Base-by-base conservation (phyloP, 1,284 basidiomycete species). In the Fistulina hepatica region DNA sequence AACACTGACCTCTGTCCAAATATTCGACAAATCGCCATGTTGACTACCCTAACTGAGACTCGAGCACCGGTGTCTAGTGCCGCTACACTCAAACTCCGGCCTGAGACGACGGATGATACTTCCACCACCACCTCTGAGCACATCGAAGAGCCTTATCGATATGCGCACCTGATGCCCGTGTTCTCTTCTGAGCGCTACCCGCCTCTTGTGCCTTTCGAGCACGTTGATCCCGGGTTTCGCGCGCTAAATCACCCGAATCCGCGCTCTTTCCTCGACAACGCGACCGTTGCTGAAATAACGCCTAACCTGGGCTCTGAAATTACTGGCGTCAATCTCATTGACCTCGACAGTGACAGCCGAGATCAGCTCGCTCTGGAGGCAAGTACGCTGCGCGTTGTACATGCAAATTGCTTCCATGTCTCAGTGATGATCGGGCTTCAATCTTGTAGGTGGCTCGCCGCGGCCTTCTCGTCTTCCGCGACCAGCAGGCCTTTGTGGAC, bases 361-460 rank as follows among this genome's bases (percentile, higher is more conserved):
- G 83, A 86, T 53, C 77, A 92, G 53, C 63, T 92, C 21, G 86
- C 89, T 1, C 63, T 89, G 23, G n/a, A n/a, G n/a, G n/a, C n/a
- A n/a, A n/a, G n/a, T n/a, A n/a, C n/a, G n/a, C n/a, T n/a, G n/a
- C n/a, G n/a, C n/a, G n/a, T n/a, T n/a, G n/a, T n/a, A n/a, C n/a
- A n/a, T n/a, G n/a, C n/a, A n/a, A n/a, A n/a, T n/a, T n/a, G n/a
- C n/a, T n/a, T n/a, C n/a, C n/a, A n/a, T n/a, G n/a, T n/a, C n/a
- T n/a, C n/a, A n/a, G n/a, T n/a, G n/a, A n/a, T n/a, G n/a, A n/a
- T n/a, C n/a, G n/a, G n/a, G n/a, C n/a, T n/a, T n/a, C n/a, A n/a
- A n/a, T n/a, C n/a, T n/a, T n/a, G n/a, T 52, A 81, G 71, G 82
- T 89, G 9, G 84, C 88, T 6, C 69, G 78, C 44, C 67, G 86